Base-by-base conservation (phyloP, 2,329 filamentous ascomycete species). In the Phyllosticta ampelicida region DNA sequence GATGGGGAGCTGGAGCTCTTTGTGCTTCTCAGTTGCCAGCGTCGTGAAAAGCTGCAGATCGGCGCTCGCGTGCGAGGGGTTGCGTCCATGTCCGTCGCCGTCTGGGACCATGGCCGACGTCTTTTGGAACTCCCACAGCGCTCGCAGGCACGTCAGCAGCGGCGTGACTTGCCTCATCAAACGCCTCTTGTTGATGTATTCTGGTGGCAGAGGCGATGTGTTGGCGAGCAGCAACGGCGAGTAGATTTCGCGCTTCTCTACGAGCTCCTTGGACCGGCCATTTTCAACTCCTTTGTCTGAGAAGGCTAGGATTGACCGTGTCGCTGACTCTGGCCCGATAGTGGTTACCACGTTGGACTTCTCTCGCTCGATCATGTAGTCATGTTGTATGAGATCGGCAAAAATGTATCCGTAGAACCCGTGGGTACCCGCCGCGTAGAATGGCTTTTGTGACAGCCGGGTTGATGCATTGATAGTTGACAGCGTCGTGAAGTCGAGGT, bases 401-500 rank as follows among this genome's bases (percentile, higher is more conserved):
- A 99, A 99, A 63, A 96, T 87, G 75, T 89, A 99, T 58, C 94
- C 94, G 71, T 95, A 97, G 70, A 96, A 81, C 53, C 94, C 94
- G 69, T 96, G 89, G 2, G 87, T 83, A 54, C 85, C 86, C 36
- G 90, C 88, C 9, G 90, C 90, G 73, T 99, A 99, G 72, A 96
- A 96, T 10, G 90, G 85, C 53, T 84, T 83, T 62, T 83, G 81
- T 61, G 86, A 85, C 44, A 95, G 75, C 52, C 92, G 86, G 48
- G 90, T 91, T 26, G 88, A 86, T 20, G 89, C 89, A 74, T 97
- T 96, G 75, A 97, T 87, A 60, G 83, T 81, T 63, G 84, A 84
- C 62, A 95, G 81, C 0, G 84, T 84, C 59, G 82, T 77, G 51
- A 94, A 85, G 66, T 88, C 84, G 21, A 95, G 81, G 69, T 96